Evolutionary conservation across 78 protist species (phyloP), one percentile per base, ranked within the genome.

Genomic region (Dictyostelium brefeldianum): DNA sequence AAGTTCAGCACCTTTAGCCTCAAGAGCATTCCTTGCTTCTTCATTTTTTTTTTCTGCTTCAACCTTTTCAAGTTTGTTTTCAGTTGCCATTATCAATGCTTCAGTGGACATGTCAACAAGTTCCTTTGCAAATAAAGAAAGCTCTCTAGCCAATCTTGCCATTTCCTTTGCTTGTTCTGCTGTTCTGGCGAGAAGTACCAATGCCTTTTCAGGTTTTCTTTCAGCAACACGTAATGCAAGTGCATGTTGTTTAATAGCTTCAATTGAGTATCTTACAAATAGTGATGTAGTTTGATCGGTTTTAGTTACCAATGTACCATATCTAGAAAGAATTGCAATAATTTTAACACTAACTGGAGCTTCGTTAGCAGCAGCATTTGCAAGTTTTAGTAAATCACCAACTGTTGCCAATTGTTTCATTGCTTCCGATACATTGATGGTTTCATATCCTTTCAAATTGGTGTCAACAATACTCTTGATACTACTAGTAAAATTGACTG

Each of bases 331-430:
- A 29, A 65, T 65, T 29, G 11, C 43, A 65, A n/a, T 29, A 9
- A 65, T 65, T 25, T 29, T 29, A 25, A 65, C 74, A 8, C 31
- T 17, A 27, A 29, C 4, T 65, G 74, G 47, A 65, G 27, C 11
- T 4, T 41, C 43, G 4, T 65, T 7, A 25, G 74, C 4, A 29
- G 74, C 74, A 8, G 74, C 74, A 65, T 65, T 65, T 4, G 74
- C 74, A 10, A 29, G 4, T 65, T 29, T 65, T 10, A 65, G 9
- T 10, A 65, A 27, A 5, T 65, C 48, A 65, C n/a, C 8, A 25
- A 65, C 74, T 25, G 43, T 29, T 65, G 47, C 74, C 9, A 65
- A 18, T 65, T 65, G 74, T 29, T 65, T 65, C 74, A 65, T 65
- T 5, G 74, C 20, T 10, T 7, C 43, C 6, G 43, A 7, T 17